Conservation (phyloP, 148 eudicot genomes). For the Silene uniflora region DNA sequence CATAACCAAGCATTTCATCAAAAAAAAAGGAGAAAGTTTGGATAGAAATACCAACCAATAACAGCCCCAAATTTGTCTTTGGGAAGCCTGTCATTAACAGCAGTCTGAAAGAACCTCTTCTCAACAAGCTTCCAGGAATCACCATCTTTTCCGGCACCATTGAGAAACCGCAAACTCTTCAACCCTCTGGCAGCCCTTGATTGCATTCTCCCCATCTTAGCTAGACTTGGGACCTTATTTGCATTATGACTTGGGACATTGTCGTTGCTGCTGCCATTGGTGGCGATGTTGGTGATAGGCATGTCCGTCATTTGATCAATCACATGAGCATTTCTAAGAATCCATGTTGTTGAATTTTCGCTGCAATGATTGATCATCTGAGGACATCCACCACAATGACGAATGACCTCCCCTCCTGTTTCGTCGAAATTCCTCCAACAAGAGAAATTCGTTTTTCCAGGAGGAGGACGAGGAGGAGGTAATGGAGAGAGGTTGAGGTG, state of each 20-base stretch:
- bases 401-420: slow-evolving; percentile 11
- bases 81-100: slow-evolving; percentile 48
- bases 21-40: not conserved
- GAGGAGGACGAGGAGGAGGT: not conserved
- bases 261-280: not conserved
- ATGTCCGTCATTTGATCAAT: slow-evolving; percentile 13
- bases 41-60: slow-evolving; percentile 74
- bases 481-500: not conserved
- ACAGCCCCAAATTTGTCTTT: slow-evolving; percentile 71
- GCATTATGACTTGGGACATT: not conserved
- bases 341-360: slow-evolving; percentile 15
- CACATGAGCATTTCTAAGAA: slow-evolving; percentile 6
- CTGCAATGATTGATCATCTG: slow-evolving; percentile 16
- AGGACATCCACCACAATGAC: slow-evolving; percentile 6
- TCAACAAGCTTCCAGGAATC: slow-evolving; percentile 72
- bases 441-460: not conserved
- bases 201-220: slow-evolving; percentile 40
- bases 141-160: slow-evolving; percentile 67
- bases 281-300: not conserved
- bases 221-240: too few species aligned
- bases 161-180: slow-evolving; percentile 64
- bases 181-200: slow-evolving; percentile 68
- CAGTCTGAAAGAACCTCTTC: slow-evolving; percentile 48
- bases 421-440: not conserved
- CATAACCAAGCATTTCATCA: too few species aligned